phyloP scores from a whole-genome alignment of 2,329 filamentous ascomycete genomes.

The Scorias spongiosa region DNA sequence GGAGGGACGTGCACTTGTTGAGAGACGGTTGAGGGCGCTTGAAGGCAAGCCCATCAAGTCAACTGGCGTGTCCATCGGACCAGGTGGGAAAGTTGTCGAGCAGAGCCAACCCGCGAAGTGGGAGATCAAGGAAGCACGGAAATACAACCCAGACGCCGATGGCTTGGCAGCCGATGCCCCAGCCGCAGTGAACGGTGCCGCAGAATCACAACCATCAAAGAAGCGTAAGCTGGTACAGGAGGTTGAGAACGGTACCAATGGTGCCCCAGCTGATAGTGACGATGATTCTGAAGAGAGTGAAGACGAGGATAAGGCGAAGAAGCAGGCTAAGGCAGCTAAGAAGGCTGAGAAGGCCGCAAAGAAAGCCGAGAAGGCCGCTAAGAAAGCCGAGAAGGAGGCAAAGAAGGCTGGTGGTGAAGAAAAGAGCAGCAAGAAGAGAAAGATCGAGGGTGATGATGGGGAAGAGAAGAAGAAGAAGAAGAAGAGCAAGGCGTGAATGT shows the following conservation, averaged over 20 bases:
- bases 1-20: slow-evolving; percentile 53
- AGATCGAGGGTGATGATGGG: slow-evolving; percentile 31
- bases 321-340: slow-evolving; percentile 9
- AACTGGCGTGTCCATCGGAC: slow-evolving; percentile 58
- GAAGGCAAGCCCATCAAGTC: slow-evolving; percentile 82
- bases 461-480: slow-evolving; percentile 51
- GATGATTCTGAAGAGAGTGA: slow-evolving; percentile 16
- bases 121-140: slow-evolving; percentile 80
- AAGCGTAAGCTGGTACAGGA: slow-evolving; percentile 33
- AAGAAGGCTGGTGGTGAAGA: slow-evolving; percentile 10
- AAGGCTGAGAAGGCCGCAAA: slow-evolving; percentile 9
- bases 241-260: slow-evolving; percentile 24
- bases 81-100: slow-evolving; percentile 40
- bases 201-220: slow-evolving; percentile 27
- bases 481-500: slow-evolving; percentile 10
- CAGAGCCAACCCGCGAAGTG: slow-evolving; percentile 53
- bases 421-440: slow-evolving; percentile 20
- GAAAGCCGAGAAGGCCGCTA: slow-evolving; percentile 12
- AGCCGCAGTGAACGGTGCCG: slow-evolving; percentile 40
- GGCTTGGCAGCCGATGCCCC: slow-evolving; percentile 58
- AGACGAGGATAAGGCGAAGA: slow-evolving; percentile 22
- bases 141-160: slow-evolving; percentile 91
- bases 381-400: slow-evolving; percentile 22
- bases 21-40: slow-evolving; percentile 59
- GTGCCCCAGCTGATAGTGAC: slow-evolving; percentile 26